These are phyloP conservation scores for Kodamaea neixiangensis DNA, from an alignment of 805 yeast species.

Conservation along the genomic window DNA sequence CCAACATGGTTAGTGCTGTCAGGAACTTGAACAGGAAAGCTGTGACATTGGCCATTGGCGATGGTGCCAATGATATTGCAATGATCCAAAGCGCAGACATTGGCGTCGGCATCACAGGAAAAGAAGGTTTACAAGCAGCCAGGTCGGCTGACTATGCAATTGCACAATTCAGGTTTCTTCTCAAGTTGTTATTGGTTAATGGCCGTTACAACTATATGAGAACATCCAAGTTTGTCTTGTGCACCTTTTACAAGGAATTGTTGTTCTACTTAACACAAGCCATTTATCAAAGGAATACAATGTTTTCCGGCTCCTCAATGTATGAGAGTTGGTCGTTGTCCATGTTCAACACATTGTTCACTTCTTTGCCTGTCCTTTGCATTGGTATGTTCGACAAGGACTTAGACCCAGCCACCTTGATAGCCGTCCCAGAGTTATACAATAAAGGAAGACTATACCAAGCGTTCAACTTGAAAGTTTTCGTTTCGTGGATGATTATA, in stretches of 20 bases:
- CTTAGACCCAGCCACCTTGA: conserved; percentile 78
- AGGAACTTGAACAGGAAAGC: conserved; percentile 63
- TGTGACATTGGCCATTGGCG: conserved; percentile 95
- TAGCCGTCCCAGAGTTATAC: conserved; percentile 92
- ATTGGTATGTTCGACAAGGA: conserved; percentile 97
- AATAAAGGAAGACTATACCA: conserved; percentile 70
- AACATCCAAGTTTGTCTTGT: conserved; percentile 85
- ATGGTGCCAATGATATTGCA: conserved; percentile 98
- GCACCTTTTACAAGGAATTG: conserved; percentile 93
- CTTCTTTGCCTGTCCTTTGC: conserved; percentile 87
- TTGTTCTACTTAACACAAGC: conserved; percentile 88
- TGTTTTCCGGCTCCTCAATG: conserved; percentile 90
- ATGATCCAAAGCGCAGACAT: conserved; percentile 99
- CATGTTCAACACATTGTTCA: conserved; percentile 95
- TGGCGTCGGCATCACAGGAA: conserved; percentile 96
- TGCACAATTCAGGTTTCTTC: conserved; percentile 86
- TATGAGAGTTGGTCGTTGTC: conserved; percentile 96
- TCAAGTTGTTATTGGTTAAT: conserved; percentile 85
- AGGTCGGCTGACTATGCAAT: conserved; percentile 92
- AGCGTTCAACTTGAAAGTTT: conserved; percentile 70
- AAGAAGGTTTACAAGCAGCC: conserved; percentile 96
- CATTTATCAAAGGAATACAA: conserved; percentile 78
- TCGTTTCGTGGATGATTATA: conserved; percentile 74
- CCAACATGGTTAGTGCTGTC: conserved; percentile 81
- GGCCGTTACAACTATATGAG: conserved; percentile 95